Base-by-base conservation (phyloP, 192 early-diverging fungal genomes). In the Dispira parvispora region DNA sequence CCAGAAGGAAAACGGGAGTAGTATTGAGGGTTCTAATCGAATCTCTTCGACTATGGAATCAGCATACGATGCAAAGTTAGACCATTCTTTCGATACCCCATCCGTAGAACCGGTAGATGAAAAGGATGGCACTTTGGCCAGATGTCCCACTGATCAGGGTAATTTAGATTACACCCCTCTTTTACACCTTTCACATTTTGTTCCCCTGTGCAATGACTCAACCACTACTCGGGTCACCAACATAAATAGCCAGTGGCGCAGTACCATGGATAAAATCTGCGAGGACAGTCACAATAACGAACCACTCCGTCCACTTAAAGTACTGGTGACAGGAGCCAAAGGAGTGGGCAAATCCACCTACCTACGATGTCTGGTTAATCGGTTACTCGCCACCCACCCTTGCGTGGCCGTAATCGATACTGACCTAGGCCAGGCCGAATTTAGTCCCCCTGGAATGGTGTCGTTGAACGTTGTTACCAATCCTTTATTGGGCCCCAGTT, bases 401-500 rank as follows among this genome's bases (percentile, higher is more conserved):
- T 70, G 75, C 28, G 76, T 93, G 23, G 91, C 88, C 3, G 94
- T 83, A 65, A 74, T 98, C 32, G 95, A 98, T 62, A 87, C 87
- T 18, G 95, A 98, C 68, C 61, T 96, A 27, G 95, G 95, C 8
- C 95, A 98, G 65, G 76, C 88, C 9, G 92, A 95, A 71, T 84
- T 95, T 44, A 81, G 89, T 1, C 84, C 90, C 25, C 65, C 81
- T 0, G 95, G 95, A 3, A 72, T 89, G 8, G 71, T 92, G 3
- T 83, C 91, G 0, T 72, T 98, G n/a, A 80, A 89, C 54, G 64
- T 91, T 54, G 54, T 96, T 0, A 61, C 69, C 0, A 61, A 68
- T 0, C 92, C 92, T 6, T 64, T 94, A 1, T 67, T 94, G 9
- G 89, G 90, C 8, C 88, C 92, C 25, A 80, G 93, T 13, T 98